Evolutionary conservation across 2,329 filamentous ascomycete species (phyloP).

Genomic region (Paraconiothyrium sp.): DNA sequence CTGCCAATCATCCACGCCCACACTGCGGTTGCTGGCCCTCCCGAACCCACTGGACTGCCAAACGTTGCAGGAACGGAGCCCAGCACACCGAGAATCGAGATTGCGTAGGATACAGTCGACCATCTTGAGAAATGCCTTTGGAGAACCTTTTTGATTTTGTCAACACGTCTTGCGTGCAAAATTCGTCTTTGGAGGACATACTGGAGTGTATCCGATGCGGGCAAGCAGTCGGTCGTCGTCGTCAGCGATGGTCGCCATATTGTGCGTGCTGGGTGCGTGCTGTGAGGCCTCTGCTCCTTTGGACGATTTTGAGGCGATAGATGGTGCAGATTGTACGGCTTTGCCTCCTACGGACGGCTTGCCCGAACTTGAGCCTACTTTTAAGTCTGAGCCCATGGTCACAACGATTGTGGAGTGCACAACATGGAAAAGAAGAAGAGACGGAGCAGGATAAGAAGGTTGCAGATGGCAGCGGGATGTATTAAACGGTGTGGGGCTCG

Average conservation of each 20-base stretch:
- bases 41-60: conserved; percentile 65
- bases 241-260: conserved; percentile 63
- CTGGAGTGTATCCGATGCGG: conserved; percentile 71
- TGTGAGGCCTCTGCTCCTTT: conserved; percentile 36
- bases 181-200: conserved; percentile 41
- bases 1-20: conserved; percentile 74
- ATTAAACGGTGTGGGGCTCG: conserved; percentile 41
- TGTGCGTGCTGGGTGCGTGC: conserved; percentile 24
- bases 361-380: conserved; percentile 25
- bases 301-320: conserved; percentile 32
- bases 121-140: conserved; percentile 71
- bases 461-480: conserved; percentile 23
- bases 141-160: conserved; percentile 60
- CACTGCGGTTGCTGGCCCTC: conserved; percentile 70
- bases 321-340: conserved; percentile 29
- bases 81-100: conserved; percentile 71
- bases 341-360: conserved; percentile 21
- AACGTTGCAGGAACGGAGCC: conserved; percentile 73
- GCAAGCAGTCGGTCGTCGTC: conserved; percentile 69
- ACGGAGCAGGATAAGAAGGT: conserved; percentile 28
- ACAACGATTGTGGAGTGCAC: conserved; percentile 35
- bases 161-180: conserved; percentile 18
- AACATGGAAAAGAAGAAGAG: conserved; percentile 34
- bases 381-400: conserved; percentile 39
- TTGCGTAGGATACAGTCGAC: conserved; percentile 73